phyloP scores from a whole-genome alignment of 257 asterid species.

The Lithospermum erythrorhizon region DNA sequence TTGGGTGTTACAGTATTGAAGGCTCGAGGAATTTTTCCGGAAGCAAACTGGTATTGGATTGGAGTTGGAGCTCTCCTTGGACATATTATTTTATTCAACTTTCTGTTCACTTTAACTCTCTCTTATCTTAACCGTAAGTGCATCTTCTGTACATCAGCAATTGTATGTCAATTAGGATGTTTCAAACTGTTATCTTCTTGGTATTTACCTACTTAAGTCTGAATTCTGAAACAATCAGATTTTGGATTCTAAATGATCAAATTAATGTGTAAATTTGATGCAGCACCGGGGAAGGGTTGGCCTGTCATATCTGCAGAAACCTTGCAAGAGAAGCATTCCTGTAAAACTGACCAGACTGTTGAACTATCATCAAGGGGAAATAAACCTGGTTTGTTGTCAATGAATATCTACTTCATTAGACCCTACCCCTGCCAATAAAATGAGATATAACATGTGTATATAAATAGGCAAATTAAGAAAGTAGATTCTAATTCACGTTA shows the following conservation, averaged over 20 bases:
- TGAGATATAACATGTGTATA: neutral
- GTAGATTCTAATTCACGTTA: neutral
- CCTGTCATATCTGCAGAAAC: conserved; percentile 36
- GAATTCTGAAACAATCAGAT: neutral
- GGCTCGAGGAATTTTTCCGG: conserved; percentile 26
- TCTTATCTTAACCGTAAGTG: conserved; percentile 67
- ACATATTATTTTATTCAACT: conserved; percentile 21
- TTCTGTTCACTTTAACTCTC: conserved; percentile 23
- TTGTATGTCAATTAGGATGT: neutral
- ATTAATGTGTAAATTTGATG: conserved; percentile 5
- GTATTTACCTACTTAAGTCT: neutral
- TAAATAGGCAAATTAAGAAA: neutral
- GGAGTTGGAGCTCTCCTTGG: conserved; percentile 35
- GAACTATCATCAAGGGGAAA: conserved; percentile 22
- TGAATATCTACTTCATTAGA: neutral
- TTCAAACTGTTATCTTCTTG: neutral
- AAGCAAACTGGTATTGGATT: conserved; percentile 40
- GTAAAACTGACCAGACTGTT: conserved; percentile 23
- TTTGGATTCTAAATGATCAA: neutral
- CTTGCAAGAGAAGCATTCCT: conserved; percentile 24
- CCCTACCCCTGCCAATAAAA: too few species aligned
- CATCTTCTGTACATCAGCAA: neutral
- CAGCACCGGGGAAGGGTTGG: conserved; percentile 70
- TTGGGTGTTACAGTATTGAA: conserved; percentile 24
- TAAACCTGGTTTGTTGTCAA: conserved; percentile 3